A percentile compares a stretch with the other conserved stretches of the same genome.
phyloP scores from a whole-genome alignment of 768 basidiomycete species.

The Tephrocybe sp. region DNA sequence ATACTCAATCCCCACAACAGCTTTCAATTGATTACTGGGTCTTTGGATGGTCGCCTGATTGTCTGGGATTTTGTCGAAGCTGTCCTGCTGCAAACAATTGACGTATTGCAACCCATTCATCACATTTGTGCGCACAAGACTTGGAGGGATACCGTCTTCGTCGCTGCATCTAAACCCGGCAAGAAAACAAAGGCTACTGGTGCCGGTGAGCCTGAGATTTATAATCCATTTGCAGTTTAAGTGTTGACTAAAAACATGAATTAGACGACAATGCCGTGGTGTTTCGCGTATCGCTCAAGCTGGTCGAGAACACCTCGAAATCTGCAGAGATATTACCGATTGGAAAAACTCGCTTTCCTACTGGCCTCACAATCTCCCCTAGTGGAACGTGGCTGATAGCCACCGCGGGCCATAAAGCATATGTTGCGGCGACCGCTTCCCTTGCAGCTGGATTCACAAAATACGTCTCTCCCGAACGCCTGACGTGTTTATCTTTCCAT shows the following conservation, averaged over 20 bases:
- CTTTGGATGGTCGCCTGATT: constrained; percentile 79
- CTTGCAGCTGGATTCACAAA: constrained; percentile 73
- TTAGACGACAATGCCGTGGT: constrained; percentile 58
- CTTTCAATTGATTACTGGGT: constrained; percentile 87
- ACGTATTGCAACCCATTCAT: constrained; percentile 67
- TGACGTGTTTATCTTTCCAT: constrained; percentile 87
- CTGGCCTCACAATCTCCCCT: constrained; percentile 70
- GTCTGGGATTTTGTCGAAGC: constrained; percentile 96
- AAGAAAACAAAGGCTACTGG: constrained; percentile 39
- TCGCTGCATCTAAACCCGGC: constrained; percentile 54
- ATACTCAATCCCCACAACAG: constrained; percentile 82
- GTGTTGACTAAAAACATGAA: constrained; percentile 9
- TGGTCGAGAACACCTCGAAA: constrained; percentile 39
- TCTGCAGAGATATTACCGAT: constrained; percentile 53
- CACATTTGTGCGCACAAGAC: constrained; percentile 70
- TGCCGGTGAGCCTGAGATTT: constrained; percentile 25
- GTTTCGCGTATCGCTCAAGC: constrained; percentile 62
- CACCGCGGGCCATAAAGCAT: constrained; percentile 73
- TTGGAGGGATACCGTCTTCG: constrained; percentile 69
- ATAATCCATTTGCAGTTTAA: neutral
- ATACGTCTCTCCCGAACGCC: constrained; percentile 74
- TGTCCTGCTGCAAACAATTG: constrained; percentile 70
- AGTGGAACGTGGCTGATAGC: constrained; percentile 80
- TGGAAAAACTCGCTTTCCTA: constrained; percentile 66
- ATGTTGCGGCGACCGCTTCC: constrained; percentile 62